Conservation (phyloP, 2,329 filamentous ascomycete species). For the Ceratocystis destructans region DNA sequence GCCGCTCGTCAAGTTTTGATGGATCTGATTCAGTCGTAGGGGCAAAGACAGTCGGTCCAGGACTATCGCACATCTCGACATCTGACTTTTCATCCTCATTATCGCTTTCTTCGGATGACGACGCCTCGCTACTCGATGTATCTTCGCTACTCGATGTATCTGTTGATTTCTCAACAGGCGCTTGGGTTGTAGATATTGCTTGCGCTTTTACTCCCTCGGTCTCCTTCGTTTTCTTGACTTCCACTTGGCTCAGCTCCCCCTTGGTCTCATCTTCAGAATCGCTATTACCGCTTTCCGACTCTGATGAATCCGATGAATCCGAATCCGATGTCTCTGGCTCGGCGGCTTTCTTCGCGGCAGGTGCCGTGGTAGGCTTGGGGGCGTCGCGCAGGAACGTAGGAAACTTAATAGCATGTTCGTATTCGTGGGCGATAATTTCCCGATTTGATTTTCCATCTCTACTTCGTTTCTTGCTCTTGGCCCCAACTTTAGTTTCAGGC, state of each 20-base stretch:
- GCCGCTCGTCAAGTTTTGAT: slow-evolving; percentile 22
- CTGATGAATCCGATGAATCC: not conserved
- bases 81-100: not conserved
- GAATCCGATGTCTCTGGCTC: slow-evolving; percentile 20
- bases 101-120: slow-evolving; percentile 21
- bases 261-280: slow-evolving; percentile 8
- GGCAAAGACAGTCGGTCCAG: not conserved
- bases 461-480: slow-evolving; percentile 45
- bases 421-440: slow-evolving; percentile 71
- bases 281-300: slow-evolving; percentile 12
- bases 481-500: slow-evolving; percentile 30
- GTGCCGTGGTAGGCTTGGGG: slow-evolving; percentile 22
- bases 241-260: slow-evolving; percentile 11
- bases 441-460: slow-evolving; percentile 37
- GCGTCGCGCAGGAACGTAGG: slow-evolving; percentile 61
- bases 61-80: slow-evolving; percentile 2
- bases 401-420: slow-evolving; percentile 69
- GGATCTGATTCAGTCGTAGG: slow-evolving; percentile 12
- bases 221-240: slow-evolving; percentile 18
- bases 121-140: slow-evolving; percentile 21
- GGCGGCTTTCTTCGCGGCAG: slow-evolving; percentile 20
- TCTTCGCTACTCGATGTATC: slow-evolving; percentile 21
- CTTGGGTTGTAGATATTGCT: slow-evolving; percentile 15
- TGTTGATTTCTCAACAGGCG: slow-evolving; percentile 17
- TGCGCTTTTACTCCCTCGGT: not conserved